Base-by-base conservation (phyloP, 345 rosid species). In the Trapa incisa region DNA sequence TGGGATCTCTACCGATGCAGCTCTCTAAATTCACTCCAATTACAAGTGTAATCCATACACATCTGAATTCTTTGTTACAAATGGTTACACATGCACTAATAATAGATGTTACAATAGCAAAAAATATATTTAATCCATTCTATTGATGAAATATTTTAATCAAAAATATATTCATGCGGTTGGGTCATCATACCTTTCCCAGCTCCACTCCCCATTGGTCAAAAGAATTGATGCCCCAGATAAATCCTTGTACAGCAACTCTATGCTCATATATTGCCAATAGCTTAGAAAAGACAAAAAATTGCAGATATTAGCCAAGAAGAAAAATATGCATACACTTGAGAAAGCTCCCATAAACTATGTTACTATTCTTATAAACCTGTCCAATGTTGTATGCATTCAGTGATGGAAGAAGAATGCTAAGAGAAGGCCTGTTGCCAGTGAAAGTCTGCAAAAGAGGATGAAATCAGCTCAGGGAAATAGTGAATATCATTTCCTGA, bases 131-230 rank as follows among this genome's bases (percentile, higher is more conserved):
- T 33, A 15, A 11, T 54, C 56, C n/a, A 10, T n/a, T 22, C 11
- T 54, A 16, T 54, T 22, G 66, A 6, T 35, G 48, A 66, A 17
- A 58, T 38, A 66, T 35, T 14, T 41, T 14, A 14, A 33, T 13
- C 50, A 47, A 42, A 41, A 4, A 41, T 4, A 41, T 41, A 41
- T 33, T 17, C 32, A 14, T 45, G 56, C 36, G 32, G 62, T 36
- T 12, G 37, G 52, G 17, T 52, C 73, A 13, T 52, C 73, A 13
- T 72, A 94, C 99, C 96, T 94, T 94, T 61, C 99, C 97, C 61
- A 94, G 73, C 83, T 94, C 99, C 52, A 91, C 99, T 76, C 99
- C 99, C 99, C 99, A 94, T 78, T 94, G 97, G 74, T 94, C 99
- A 68, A 94, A 94, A 67, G 99, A 94, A 74, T 94, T 94, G 77